A percentile compares a stretch with the other conserved stretches of the same genome.
These are phyloP conservation scores for Parietichytrium sp. DNA, from an alignment of 108 stramenopile species.

Conservation along the genomic window DNA sequence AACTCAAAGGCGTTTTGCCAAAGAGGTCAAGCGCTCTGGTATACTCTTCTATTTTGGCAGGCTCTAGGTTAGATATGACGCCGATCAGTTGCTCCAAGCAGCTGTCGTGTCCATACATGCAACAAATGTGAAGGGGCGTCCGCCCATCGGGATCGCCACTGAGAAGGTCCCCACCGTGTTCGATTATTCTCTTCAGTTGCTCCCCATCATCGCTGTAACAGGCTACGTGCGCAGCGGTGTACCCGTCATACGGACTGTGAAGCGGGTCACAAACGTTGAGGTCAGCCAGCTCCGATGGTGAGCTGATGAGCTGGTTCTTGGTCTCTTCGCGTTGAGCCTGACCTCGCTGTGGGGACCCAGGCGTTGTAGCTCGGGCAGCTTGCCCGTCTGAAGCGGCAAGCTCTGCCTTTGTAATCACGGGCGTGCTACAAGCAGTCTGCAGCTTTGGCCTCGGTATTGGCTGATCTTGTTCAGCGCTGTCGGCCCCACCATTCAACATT, in stretches of 20 bases:
- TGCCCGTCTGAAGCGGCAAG: too few relatives aligned
- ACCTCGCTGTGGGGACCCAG: too few relatives aligned
- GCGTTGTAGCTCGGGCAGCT: too few relatives aligned
- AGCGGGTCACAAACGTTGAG: background rate
- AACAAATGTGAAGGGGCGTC: constrained; percentile 22
- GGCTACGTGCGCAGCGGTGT: constrained; percentile 33
- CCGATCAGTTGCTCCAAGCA: background rate
- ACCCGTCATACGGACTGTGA: background rate
- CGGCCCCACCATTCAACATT: too few relatives aligned
- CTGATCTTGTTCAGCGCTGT: too few relatives aligned
- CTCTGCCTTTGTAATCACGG: too few relatives aligned
- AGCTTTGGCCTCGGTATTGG: too few relatives aligned
- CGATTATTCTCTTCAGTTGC: background rate
- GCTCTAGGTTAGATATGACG: too few relatives aligned
- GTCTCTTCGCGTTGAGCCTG: too few relatives aligned
- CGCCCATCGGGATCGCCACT: background rate
- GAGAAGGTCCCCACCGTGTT: background rate
- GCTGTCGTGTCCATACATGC: background rate
- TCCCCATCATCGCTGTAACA: background rate
- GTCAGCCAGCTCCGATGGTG: too few relatives aligned
- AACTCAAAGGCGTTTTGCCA: background rate
- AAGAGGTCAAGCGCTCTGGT: background rate
- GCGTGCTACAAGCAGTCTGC: too few relatives aligned
- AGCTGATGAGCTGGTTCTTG: too few relatives aligned
- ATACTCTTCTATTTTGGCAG: background rate